A percentile compares a stretch with the other conserved stretches of the same genome.
Conservation (phyloP, 2,329 filamentous ascomycete species). For the Diaporthe sp. region DNA sequence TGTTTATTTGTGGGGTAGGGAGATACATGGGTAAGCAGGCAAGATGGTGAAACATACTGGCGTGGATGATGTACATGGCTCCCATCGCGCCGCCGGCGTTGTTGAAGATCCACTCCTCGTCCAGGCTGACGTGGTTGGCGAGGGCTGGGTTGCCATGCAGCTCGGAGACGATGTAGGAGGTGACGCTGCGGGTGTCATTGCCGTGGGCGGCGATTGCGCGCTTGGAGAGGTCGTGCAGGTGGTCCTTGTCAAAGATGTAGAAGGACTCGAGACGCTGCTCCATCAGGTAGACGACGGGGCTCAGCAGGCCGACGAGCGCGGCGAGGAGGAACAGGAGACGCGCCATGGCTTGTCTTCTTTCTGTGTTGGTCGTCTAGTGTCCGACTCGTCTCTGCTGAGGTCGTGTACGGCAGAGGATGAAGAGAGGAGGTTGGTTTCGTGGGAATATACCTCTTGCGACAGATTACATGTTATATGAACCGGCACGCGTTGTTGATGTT, state of each 20-base stretch:
- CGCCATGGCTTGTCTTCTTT: slow-evolving; percentile 30
- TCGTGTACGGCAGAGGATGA: not conserved
- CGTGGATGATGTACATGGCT: slow-evolving; percentile 89
- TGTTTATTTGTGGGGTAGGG: slow-evolving; percentile 22
- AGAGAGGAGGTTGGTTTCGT: not conserved
- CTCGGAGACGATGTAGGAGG: slow-evolving; percentile 76
- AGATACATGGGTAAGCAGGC: not conserved
- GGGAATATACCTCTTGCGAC: not conserved
- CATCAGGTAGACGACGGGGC: slow-evolving; percentile 63
- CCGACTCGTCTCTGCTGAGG: not conserved
- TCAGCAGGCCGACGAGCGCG: slow-evolving; percentile 64
- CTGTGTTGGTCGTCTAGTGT: not conserved
- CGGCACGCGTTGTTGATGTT: not conserved
- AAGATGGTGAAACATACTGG: slow-evolving; percentile 65
- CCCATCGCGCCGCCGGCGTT: slow-evolving; percentile 94
- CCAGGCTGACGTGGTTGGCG: slow-evolving; percentile 69
- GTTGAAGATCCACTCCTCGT: slow-evolving; percentile 91
- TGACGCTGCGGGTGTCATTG: slow-evolving; percentile 78
- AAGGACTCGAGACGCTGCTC: slow-evolving; percentile 71
- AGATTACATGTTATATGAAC: not conserved
- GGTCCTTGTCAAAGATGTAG: slow-evolving; percentile 79
- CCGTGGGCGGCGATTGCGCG: slow-evolving; percentile 75
- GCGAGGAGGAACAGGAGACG: slow-evolving; percentile 61
- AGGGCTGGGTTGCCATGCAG: slow-evolving; percentile 65
- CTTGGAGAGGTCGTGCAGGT: slow-evolving; percentile 76